Conservation (phyloP, 1,284 basidiomycete species). For the Tilletia walkeri region DNA sequence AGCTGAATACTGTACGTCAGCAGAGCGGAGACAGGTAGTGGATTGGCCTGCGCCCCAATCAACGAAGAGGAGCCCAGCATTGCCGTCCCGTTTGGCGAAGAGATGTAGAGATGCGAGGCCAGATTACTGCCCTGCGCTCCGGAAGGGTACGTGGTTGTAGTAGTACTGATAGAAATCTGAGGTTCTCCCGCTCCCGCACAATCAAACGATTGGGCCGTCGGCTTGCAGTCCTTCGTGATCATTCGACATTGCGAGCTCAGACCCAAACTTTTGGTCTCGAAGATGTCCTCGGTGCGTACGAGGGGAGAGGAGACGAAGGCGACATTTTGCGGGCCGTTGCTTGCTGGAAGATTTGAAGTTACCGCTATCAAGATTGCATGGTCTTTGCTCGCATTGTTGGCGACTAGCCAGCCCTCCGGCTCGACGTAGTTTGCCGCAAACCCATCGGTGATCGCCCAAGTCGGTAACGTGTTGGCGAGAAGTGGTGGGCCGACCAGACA, state of each 20-base stretch:
- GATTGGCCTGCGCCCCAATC: constrained; percentile 8
- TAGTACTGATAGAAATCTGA: neutral
- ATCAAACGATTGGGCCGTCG: constrained; percentile 17
- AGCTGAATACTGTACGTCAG: neutral
- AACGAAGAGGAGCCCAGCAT: neutral
- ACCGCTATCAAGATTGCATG: neutral
- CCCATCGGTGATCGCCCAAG: neutral
- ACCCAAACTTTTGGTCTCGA: constrained; percentile 17
- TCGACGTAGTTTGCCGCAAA: constrained; percentile 13
- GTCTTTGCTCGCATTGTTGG: constrained; percentile 19
- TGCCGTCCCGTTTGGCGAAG: neutral
- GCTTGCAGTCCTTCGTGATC: constrained; percentile 20
- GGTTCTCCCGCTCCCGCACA: constrained; percentile 21
- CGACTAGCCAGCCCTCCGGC: constrained; percentile 21
- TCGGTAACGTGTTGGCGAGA: neutral
- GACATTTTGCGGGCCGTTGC: neutral
- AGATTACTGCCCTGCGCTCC: constrained; percentile 12
- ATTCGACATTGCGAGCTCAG: constrained; percentile 16
- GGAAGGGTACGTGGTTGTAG: neutral
- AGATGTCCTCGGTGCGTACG: constrained; percentile 9
- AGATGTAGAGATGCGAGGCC: constrained; percentile 9
- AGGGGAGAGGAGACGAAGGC: constrained; percentile 7
- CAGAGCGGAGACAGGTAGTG: constrained; percentile 6
- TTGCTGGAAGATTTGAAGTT: neutral
- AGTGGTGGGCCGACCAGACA: constrained; percentile 18